phyloP scores from a whole-genome alignment of 768 basidiomycete genomes.

The Russula emetica region DNA sequence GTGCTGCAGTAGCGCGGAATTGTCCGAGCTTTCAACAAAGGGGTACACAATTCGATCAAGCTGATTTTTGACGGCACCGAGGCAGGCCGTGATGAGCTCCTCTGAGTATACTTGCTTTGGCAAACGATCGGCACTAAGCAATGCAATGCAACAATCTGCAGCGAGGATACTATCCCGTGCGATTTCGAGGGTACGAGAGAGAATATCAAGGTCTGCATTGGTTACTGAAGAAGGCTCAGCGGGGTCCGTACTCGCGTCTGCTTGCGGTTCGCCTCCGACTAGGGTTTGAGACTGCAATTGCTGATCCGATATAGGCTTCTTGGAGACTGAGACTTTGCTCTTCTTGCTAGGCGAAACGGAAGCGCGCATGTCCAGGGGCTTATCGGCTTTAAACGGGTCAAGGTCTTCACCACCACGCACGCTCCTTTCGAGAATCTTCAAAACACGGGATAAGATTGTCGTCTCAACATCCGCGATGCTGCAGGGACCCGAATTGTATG shows the following conservation, averaged over 20 bases:
- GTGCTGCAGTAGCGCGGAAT: constrained; percentile 49
- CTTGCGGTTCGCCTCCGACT: constrained; percentile 35
- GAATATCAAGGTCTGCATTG: constrained; percentile 47
- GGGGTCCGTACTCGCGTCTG: constrained; percentile 29
- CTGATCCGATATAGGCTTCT: constrained; percentile 33
- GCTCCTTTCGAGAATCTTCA: constrained; percentile 77
- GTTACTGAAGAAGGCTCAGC: constrained; percentile 35
- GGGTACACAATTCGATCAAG: constrained; percentile 79
- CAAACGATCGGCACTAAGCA: constrained; percentile 73
- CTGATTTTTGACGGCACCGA: constrained; percentile 73
- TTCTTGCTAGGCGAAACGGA: constrained; percentile 35
- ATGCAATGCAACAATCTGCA: constrained; percentile 74
- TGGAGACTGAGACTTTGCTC: constrained; percentile 44
- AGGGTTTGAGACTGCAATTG: constrained; percentile 45
- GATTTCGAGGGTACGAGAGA: constrained; percentile 52
- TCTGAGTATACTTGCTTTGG: constrained; percentile 96
- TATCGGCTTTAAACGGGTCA: constrained; percentile 56
- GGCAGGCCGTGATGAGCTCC: constrained; percentile 79
- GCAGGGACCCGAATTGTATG: constrained; percentile 47
- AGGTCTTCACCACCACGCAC: constrained; percentile 72
- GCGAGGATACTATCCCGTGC: constrained; percentile 74
- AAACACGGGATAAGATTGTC: constrained; percentile 52
- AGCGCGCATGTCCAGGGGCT: constrained; percentile 17
- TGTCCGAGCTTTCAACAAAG: constrained; percentile 66
- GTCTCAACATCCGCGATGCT: constrained; percentile 62